Evolutionary conservation across 2,329 filamentous ascomycete species (phyloP).

Genomic region (Alternaria conjuncta): DNA sequence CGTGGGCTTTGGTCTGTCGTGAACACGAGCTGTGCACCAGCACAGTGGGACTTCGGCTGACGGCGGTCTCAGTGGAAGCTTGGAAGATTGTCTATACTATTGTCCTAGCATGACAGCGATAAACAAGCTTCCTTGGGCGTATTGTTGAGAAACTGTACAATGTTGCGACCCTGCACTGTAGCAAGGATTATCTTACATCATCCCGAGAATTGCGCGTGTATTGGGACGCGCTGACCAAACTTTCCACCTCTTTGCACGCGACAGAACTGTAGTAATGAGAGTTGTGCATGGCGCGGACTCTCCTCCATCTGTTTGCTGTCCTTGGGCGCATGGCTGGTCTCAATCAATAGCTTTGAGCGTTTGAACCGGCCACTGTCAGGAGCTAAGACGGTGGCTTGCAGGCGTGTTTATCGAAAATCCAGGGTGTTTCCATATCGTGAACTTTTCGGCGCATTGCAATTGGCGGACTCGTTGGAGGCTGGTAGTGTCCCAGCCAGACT

Average conservation of each 20-base stretch:
- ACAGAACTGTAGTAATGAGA: not conserved
- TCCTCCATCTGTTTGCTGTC: not conserved
- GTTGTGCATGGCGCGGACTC: not conserved
- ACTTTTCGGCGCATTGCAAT: not conserved
- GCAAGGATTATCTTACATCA: not conserved
- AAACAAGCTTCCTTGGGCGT: not conserved
- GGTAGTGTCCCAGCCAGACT: constrained; percentile 9
- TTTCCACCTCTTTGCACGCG: not conserved
- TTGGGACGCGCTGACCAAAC: not conserved
- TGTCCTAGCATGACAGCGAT: not conserved
- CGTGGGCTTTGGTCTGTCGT: not conserved
- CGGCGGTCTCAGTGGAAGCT: not conserved
- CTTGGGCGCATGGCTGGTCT: not conserved
- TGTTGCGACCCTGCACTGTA: not conserved
- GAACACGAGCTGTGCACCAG: not conserved
- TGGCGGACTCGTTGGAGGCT: constrained; percentile 8
- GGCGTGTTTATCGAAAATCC: constrained; percentile 38
- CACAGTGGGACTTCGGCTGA: not conserved
- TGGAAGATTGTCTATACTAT: not conserved
- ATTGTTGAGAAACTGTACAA: not conserved
- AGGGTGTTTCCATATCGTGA: constrained; percentile 21
- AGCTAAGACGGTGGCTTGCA: constrained; percentile 27
- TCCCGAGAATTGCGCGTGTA: not conserved
- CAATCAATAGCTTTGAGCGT: not conserved
- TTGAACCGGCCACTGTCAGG: not conserved